These are phyloP conservation scores for Smithsoniella earleae DNA, from an alignment of 163 green algal species.

Conservation along the genomic window DNA sequence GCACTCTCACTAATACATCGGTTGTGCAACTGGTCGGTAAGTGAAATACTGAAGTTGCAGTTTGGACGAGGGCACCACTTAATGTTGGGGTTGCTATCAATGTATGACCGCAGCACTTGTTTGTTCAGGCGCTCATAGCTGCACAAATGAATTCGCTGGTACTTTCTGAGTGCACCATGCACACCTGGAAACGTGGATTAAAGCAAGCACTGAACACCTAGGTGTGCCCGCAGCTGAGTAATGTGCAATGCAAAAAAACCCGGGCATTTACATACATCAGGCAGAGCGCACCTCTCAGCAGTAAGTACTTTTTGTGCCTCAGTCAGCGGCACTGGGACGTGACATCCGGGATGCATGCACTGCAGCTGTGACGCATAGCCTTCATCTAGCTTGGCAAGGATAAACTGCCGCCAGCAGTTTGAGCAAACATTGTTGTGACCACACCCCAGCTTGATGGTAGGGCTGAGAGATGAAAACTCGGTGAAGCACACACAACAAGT, in stretches of 20 bases:
- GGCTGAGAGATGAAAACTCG: conserved; percentile 5
- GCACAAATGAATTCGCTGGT: too few relatives aligned
- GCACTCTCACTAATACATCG: not conserved
- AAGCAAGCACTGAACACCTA: not conserved
- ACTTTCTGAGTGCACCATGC: too few relatives aligned
- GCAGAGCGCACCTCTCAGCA: conserved; percentile 3
- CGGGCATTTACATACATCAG: not conserved
- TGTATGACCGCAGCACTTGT: conserved; percentile 21
- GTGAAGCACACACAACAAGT: conserved; percentile 28
- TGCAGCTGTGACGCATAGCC: not conserved
- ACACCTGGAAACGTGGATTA: not conserved
- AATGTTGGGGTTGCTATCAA: conserved; percentile 27
- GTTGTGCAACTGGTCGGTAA: not conserved
- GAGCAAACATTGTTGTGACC: not conserved
- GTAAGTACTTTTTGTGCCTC: conserved; percentile 12
- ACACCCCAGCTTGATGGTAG: conserved; percentile 8
- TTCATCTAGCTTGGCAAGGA: conserved; percentile 13
- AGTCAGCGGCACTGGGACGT: conserved; percentile 8
- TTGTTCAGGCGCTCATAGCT: conserved; percentile 7
- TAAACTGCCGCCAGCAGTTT: conserved; percentile 25
- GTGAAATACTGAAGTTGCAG: conserved; percentile 14
- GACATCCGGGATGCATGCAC: conserved; percentile 6
- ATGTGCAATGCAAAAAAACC: not conserved
- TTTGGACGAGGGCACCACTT: conserved; percentile 20
- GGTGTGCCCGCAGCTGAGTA: not conserved